phyloP scores from a whole-genome alignment of 2,329 filamentous ascomycete genomes.

The Colletotrichum destructivum region DNA sequence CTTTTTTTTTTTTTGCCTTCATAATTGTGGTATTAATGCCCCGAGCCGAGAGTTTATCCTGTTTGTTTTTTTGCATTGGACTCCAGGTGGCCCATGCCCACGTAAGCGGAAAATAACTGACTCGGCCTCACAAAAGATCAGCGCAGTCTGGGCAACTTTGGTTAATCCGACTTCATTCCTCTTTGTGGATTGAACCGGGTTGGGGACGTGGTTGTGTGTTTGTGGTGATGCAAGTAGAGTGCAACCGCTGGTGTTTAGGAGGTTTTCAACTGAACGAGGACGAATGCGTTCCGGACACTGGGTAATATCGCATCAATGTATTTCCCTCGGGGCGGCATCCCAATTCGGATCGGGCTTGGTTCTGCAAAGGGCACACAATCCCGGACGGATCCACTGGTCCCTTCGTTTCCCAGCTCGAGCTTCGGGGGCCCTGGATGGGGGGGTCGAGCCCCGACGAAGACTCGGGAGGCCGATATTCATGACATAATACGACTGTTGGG shows the following conservation, averaged over 20 bases:
- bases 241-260: background rate
- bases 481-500: too few species aligned
- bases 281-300: background rate
- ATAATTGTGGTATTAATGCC: too few species aligned
- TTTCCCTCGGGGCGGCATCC: background rate
- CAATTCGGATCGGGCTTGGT: background rate
- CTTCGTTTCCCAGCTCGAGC: too few species aligned
- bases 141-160: background rate
- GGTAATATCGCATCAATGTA: background rate
- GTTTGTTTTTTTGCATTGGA: constrained; percentile 2
- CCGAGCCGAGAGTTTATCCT: constrained; percentile 8
- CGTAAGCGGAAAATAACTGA: constrained; percentile 1
- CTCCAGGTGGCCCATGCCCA: background rate
- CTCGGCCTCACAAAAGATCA: background rate
- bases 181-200: rapidly evolving
- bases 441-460: background rate
- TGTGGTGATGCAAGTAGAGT: too few species aligned
- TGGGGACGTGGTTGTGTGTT: background rate
- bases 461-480: too few species aligned
- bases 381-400: background rate
- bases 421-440: background rate
- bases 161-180: constrained; percentile 1
- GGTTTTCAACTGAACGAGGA: background rate
- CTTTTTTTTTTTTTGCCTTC: too few species aligned
- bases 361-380: background rate